Conservation (phyloP, 352 stramenopile species). For the Globisporangium heterothallicum region DNA sequence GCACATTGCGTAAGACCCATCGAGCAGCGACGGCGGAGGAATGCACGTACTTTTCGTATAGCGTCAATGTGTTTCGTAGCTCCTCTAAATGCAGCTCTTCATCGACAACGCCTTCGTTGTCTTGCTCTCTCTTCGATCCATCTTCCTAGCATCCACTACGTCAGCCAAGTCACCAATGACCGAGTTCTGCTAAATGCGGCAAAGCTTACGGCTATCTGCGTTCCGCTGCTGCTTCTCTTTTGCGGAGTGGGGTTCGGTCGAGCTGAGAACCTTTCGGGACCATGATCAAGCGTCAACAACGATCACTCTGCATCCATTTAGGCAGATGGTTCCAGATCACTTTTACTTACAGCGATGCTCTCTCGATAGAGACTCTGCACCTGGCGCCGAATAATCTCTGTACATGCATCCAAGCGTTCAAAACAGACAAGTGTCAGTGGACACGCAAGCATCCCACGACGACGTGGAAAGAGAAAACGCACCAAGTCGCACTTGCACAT, state of each 20-base stretch:
- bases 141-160: background rate
- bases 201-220: background rate
- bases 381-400: background rate
- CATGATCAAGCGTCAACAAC: background rate
- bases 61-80: no score
- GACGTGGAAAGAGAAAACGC: background rate
- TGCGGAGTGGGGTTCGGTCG: background rate
- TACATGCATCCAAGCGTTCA: background rate
- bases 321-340: background rate
- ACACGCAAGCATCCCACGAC: background rate
- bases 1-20: no score
- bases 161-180: background rate
- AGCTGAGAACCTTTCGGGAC: background rate
- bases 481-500: conserved; percentile 10
- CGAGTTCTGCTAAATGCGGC: background rate
- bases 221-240: background rate
- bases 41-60: no score
- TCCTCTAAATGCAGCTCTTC: background rate
- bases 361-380: conserved; percentile 1
- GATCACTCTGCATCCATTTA: background rate
- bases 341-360: background rate
- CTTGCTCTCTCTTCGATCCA: background rate
- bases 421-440: background rate
- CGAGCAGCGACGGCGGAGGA: no score
- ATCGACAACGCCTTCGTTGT: background rate